These are phyloP conservation scores for Leccinum longicurvipes DNA, from an alignment of 768 basidiomycete species.

Conservation along the genomic window DNA sequence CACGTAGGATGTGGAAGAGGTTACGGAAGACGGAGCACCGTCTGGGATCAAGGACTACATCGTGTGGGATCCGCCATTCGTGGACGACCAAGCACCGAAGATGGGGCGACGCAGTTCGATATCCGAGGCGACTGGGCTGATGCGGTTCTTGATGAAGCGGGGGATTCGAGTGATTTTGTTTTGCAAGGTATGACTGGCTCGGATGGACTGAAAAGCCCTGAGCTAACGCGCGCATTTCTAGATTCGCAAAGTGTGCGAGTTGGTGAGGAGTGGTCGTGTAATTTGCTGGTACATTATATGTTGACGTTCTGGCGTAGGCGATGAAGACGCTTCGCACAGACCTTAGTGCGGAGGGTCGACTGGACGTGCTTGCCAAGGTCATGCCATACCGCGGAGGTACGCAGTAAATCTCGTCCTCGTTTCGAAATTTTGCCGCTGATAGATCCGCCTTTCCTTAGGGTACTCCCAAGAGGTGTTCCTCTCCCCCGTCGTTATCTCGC, in stretches of 20 bases:
- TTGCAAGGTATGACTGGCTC: constrained; percentile 56
- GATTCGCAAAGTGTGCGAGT: constrained; percentile 80
- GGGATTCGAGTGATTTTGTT: constrained; percentile 86
- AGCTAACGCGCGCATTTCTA: constrained; percentile 23
- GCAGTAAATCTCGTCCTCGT: constrained; percentile 8
- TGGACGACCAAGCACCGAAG: constrained; percentile 51
- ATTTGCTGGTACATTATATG: background rate
- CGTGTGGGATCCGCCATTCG: constrained; percentile 68
- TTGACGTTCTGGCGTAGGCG: constrained; percentile 44
- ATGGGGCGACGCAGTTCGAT: constrained; percentile 58
- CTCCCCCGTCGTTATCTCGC: background rate
- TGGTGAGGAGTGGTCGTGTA: constrained; percentile 45
- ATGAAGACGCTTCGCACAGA: constrained; percentile 76
- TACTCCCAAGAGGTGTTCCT: constrained; percentile 63
- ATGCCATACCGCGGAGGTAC: constrained; percentile 83
- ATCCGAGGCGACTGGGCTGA: constrained; percentile 64
- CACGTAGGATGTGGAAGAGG: constrained; percentile 52
- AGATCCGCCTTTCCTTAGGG: constrained; percentile 37
- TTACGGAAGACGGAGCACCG: constrained; percentile 81
- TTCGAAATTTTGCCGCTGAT: background rate
- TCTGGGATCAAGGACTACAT: constrained; percentile 77
- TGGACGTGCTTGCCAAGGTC: constrained; percentile 71
- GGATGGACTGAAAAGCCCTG: background rate
- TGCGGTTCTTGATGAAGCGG: constrained; percentile 78
- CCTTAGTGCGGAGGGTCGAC: constrained; percentile 68